phyloP scores from a whole-genome alignment of 106 monocot genomes.

The Triglochin maritima region DNA sequence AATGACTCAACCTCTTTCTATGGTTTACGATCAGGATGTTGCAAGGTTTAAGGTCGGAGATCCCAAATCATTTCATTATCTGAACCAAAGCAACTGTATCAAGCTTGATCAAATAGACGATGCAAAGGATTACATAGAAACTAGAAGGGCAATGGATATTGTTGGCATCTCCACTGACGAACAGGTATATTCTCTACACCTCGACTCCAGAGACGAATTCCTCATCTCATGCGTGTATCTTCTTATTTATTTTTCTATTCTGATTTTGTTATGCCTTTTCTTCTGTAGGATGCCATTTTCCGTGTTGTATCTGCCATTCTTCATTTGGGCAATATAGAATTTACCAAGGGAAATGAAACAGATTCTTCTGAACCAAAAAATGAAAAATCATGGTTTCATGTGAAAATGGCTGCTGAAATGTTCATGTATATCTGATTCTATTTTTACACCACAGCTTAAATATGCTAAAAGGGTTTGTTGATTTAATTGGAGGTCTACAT shows the following conservation, averaged over 20 bases:
- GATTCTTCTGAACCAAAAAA: constrained; percentile 15
- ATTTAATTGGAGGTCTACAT: too few species aligned
- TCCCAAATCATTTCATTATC: constrained; percentile 63
- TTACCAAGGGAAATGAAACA: constrained; percentile 13
- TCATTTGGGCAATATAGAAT: constrained; percentile 64
- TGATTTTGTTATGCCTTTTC: background rate
- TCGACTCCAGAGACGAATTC: background rate
- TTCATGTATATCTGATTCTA: constrained; percentile 34
- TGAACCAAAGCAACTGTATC: constrained; percentile 78
- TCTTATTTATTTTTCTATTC: background rate
- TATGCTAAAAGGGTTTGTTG: too few species aligned
- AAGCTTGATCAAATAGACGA: constrained; percentile 63
- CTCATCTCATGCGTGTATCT: background rate
- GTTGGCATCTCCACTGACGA: constrained; percentile 80
- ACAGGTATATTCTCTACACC: constrained; percentile 34
- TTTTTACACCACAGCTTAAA: too few species aligned
- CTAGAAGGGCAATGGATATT: constrained; percentile 89
- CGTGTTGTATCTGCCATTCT: constrained; percentile 73
- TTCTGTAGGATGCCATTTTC: constrained; percentile 71
- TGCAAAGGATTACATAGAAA: constrained; percentile 60
- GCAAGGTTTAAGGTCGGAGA: constrained; percentile 63
- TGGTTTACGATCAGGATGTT: constrained; percentile 40
- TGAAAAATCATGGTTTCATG: constrained; percentile 12
- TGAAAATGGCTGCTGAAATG: constrained; percentile 43
- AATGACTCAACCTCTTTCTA: background rate